Evolutionary conservation across 2,329 filamentous ascomycete species (phyloP), one percentile per base, ranked within the genome.

Genomic region (Trichoderma atroviride): DNA sequence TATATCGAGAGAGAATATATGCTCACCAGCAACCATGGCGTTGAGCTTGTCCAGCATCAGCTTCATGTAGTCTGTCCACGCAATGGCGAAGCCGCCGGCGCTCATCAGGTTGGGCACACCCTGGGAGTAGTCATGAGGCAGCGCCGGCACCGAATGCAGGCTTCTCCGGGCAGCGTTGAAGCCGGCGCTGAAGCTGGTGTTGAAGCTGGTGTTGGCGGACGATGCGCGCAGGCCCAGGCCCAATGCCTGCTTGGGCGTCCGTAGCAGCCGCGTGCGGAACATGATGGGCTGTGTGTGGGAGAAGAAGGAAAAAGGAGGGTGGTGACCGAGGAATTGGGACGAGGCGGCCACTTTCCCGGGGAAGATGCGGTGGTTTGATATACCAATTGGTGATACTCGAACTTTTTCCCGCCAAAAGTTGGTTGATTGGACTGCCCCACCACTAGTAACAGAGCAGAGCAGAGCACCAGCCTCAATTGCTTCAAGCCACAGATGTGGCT

Each of bases 41-140:
- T 96, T 96, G 78, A 98, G 86, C 80, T 91, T 92, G 72, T 93
- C 84, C 64, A 94, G 80, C 76, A 95, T 85, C 73, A 91, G 81
- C 47, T 83, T 78, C 85, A 97, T 94, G 82, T 97, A 97, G 76
- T 94, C 85, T 40, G 86, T 90, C 90, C 93, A 99, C 61, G 94
- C 90, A 67, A 92, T 86, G 68, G 91, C 82, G 80, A 92, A 96
- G 67, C 88, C 92, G 62, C 86, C 83, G 2, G 85, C 79, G 35
- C 89, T 89, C 77, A 97, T 84, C 71, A 98, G 85, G 16, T 88
- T 88, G n/a, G 88, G 86, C 6, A 97, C 84, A 70, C 85, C 87
- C 56, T 84, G 70, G 62, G 78, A 78, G 80, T 81, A 85, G 73
- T 84, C 77, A 68, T 86, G 82, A 40, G 74, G 75, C 72, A 88